phyloP scores from a whole-genome alignment of 768 basidiomycete species.

The Boletus speciosus region DNA sequence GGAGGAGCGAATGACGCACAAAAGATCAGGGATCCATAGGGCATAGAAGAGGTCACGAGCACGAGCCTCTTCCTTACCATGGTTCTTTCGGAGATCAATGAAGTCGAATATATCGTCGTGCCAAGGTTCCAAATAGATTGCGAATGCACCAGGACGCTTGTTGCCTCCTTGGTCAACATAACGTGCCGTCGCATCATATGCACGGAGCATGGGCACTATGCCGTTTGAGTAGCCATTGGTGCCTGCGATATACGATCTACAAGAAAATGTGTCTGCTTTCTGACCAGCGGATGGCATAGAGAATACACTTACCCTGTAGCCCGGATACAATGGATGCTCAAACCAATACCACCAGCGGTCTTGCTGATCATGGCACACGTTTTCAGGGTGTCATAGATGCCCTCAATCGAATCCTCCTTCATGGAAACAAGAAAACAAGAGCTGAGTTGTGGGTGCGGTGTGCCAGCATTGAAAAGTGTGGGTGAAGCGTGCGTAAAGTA shows the following conservation, averaged over 20 bases:
- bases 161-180: constrained; percentile 99
- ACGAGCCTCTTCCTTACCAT: constrained; percentile 96
- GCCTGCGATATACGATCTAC: constrained; percentile 94
- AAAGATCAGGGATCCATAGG: constrained; percentile 96
- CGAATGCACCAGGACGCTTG: constrained; percentile 98
- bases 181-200: constrained; percentile 95
- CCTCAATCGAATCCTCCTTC: constrained; percentile 99
- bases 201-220: constrained; percentile 98
- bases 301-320: constrained; percentile 74
- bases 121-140: constrained; percentile 99
- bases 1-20: constrained; percentile 48
- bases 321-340: constrained; percentile 94
- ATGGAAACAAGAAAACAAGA: constrained; percentile 98
- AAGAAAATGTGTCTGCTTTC: constrained; percentile 1
- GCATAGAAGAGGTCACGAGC: constrained; percentile 98
- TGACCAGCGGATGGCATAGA: neutral
- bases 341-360: constrained; percentile 96
- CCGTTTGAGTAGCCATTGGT: constrained; percentile 99
- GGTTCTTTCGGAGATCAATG: constrained; percentile 96
- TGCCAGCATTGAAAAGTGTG: constrained; percentile 97
- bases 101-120: constrained; percentile 97
- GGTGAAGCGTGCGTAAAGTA: constrained; percentile 99
- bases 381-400: constrained; percentile 98
- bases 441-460: constrained; percentile 89
- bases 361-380: constrained; percentile 99